Conservation (phyloP, 2,329 filamentous ascomycete genomes). For the Nothopassalora personata region DNA sequence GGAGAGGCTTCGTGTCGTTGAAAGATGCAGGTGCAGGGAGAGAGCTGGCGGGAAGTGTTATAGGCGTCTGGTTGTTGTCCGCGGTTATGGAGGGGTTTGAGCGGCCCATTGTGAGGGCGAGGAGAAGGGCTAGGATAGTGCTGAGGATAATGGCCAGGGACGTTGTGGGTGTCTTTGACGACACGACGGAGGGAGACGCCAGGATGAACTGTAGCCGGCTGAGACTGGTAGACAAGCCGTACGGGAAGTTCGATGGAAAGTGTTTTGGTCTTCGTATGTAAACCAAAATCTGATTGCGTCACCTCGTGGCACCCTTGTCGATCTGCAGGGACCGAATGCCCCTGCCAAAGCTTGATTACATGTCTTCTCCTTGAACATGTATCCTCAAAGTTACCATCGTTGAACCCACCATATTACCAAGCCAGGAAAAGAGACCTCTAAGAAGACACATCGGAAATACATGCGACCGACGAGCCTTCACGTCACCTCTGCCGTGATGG, state of each 20-base stretch:
- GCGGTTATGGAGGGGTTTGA: constrained; percentile 7
- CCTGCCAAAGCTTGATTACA: neutral
- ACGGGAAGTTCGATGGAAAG: too few species aligned
- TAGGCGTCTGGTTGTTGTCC: constrained; percentile 28
- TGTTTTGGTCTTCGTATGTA: too few species aligned
- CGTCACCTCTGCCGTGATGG: too few species aligned
- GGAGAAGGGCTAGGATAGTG: neutral
- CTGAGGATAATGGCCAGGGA: neutral
- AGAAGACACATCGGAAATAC: too few species aligned
- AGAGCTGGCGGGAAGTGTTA: constrained; percentile 34
- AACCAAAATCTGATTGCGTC: neutral
- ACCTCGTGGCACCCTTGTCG: neutral
- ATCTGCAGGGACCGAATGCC: neutral
- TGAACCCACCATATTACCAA: too few species aligned
- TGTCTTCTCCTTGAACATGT: neutral
- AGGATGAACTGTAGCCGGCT: neutral
- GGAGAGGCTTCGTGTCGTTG: constrained; percentile 65
- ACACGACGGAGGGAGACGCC: neutral
- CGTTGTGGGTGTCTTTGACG: neutral
- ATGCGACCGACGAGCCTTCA: too few species aligned
- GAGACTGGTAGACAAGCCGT: too few species aligned
- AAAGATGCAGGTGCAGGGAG: constrained; percentile 50
- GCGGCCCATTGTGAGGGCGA: neutral
- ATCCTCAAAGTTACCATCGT: too few species aligned
- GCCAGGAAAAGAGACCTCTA: too few species aligned